These are phyloP conservation scores for Psilocybe cubensis DNA, from an alignment of 768 basidiomycete species.

Conservation along the genomic window DNA sequence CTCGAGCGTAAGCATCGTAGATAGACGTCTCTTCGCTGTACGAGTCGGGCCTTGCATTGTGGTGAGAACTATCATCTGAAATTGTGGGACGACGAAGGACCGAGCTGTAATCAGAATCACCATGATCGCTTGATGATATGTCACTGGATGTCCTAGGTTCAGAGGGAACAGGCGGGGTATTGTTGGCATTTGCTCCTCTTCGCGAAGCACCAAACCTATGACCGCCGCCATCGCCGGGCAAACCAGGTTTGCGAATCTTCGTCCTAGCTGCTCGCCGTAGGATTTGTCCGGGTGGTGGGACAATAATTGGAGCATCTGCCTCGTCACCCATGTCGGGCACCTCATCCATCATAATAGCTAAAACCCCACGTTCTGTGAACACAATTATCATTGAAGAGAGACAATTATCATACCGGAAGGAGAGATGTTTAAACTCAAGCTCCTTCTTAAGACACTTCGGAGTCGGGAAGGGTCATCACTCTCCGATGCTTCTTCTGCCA, in stretches of 20 bases:
- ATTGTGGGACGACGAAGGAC: conserved; percentile 42
- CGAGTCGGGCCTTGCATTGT: conserved; percentile 60
- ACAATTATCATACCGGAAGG: conserved; percentile 71
- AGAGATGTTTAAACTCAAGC: conserved; percentile 84
- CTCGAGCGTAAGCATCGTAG: conserved; percentile 78
- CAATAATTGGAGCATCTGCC: conserved; percentile 88
- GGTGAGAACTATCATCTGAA: conserved; percentile 48
- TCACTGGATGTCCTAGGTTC: conserved; percentile 72
- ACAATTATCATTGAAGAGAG: conserved; percentile 5
- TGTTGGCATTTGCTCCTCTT: conserved; percentile 30
- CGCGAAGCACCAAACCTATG: conserved; percentile 75
- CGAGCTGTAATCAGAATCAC: conserved; percentile 47
- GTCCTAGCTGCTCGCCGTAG: conserved; percentile 92
- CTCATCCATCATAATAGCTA: conserved; percentile 71
- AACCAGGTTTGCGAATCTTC: conserved; percentile 87
- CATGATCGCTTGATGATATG: conserved; percentile 71
- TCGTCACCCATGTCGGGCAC: conserved; percentile 75
- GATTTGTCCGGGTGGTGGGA: conserved; percentile 86
- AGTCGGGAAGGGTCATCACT: conserved; percentile 84
- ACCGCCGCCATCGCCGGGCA: conserved; percentile 77
- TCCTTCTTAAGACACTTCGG: conserved; percentile 79
- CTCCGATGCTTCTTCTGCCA: conserved; percentile 87
- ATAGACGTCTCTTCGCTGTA: conserved; percentile 84
- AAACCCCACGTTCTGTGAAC: conserved; percentile 5
- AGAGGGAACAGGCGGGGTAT: conserved; percentile 26